These are phyloP conservation scores for Rossbeevera mucosa DNA, from an alignment of 768 basidiomycete genomes.

Conservation along the genomic window DNA sequence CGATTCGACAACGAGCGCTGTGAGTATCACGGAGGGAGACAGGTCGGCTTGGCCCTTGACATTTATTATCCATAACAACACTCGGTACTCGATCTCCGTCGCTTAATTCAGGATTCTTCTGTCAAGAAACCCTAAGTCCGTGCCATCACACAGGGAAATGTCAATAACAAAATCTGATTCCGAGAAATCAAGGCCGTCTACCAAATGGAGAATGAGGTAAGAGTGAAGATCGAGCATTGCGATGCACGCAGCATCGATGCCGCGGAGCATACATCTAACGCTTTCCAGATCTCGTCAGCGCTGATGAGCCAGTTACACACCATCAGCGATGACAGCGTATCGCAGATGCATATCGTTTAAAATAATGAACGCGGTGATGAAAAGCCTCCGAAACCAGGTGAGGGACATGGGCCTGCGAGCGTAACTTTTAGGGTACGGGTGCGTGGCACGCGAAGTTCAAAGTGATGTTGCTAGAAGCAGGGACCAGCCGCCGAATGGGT, in stretches of 20 bases:
- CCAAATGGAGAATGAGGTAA: slow-evolving; percentile 5
- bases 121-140: not conserved
- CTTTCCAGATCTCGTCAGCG: not conserved
- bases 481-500: not conserved
- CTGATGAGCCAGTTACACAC: not conserved
- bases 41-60: not conserved
- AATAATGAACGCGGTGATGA: not conserved
- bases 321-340: not conserved
- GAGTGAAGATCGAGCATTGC: not conserved
- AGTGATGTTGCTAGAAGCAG: not conserved
- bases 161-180: not conserved
- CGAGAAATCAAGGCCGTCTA: not conserved
- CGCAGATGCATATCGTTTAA: not conserved
- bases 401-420: not conserved
- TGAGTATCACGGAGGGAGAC: not conserved
- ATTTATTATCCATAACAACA: not conserved
- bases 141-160: not conserved
- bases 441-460: not conserved
- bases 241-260: not conserved
- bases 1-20: not conserved
- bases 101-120: not conserved
- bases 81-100: not conserved
- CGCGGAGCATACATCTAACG: not conserved
- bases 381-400: not conserved
- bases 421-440: not conserved